phyloP scores from a whole-genome alignment of 1,284 basidiomycete genomes.

The Melampsora americana region DNA sequence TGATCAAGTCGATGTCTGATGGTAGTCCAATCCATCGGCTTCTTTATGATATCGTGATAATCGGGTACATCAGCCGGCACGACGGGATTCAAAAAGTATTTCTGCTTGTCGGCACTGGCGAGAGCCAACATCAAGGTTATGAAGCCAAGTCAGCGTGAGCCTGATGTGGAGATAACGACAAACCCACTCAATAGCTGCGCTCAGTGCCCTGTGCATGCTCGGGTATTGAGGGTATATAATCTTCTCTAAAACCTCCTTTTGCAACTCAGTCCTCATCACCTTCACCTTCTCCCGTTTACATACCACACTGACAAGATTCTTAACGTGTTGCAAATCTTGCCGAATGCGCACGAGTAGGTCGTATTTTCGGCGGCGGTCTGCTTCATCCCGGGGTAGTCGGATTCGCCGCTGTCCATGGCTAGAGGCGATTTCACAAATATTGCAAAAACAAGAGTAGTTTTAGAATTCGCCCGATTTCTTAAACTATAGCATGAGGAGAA shows the following conservation, averaged over 20 bases:
- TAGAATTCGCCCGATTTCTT: not conserved
- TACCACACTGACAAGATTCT: conserved; percentile 68
- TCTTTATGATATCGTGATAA: conserved; percentile 80
- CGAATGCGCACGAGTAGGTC: conserved; percentile 72
- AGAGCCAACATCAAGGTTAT: conserved; percentile 32
- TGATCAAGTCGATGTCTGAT: conserved; percentile 76
- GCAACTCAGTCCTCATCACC: conserved; percentile 66
- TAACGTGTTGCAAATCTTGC: conserved; percentile 72
- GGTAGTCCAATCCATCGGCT: conserved; percentile 82
- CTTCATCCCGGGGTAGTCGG: conserved; percentile 68
- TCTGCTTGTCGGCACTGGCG: conserved; percentile 68
- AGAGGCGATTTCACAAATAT: not conserved
- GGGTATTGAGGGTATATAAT: conserved; percentile 68
- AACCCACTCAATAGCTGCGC: conserved; percentile 68
- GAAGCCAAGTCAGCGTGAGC: not conserved
- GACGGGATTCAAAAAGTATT: conserved; percentile 78
- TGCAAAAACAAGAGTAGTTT: not conserved
- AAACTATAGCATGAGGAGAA: not conserved
- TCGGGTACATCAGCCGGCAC: conserved; percentile 76
- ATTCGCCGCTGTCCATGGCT: conserved; percentile 85
- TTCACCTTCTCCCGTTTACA: conserved; percentile 82
- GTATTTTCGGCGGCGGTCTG: conserved; percentile 80
- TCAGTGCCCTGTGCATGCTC: conserved; percentile 65
- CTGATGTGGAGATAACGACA: not conserved
- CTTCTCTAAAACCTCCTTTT: conserved; percentile 66